phyloP scores from a whole-genome alignment of 2,329 filamentous ascomycete species.

The Pseudomassariella vexata region DNA sequence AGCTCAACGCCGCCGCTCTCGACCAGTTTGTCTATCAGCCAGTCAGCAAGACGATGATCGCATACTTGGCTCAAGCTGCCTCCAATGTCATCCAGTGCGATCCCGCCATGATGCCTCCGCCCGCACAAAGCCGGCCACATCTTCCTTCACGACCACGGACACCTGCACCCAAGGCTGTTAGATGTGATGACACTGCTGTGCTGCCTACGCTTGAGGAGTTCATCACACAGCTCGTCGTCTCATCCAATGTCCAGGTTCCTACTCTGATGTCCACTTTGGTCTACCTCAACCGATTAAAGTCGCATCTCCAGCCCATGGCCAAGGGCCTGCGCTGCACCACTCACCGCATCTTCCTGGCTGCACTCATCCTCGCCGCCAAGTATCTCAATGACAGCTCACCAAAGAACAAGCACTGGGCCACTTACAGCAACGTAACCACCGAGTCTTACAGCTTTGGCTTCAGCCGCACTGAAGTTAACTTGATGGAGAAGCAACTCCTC shows the following conservation, averaged over 20 bases:
- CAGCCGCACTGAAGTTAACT: conserved; percentile 90
- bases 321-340: conserved; percentile 96
- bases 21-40: conserved; percentile 76
- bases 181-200: conserved; percentile 40
- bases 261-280: conserved; percentile 96
- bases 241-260: conserved; percentile 93
- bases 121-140: conserved; percentile 30
- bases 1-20: conserved; percentile 68
- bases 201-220: conserved; percentile 84
- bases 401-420: conserved; percentile 99
- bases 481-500: conserved; percentile 98
- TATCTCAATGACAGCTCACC: conserved; percentile 97
- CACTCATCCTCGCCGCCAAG: conserved; percentile 84
- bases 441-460: conserved; percentile 71
- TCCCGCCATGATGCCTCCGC: conserved; percentile 46
- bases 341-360: conserved; percentile 92
- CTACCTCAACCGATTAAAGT: conserved; percentile 80
- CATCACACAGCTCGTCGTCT: conserved; percentile 84
- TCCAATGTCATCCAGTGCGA: conserved; percentile 78
- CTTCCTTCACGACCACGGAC: conserved; percentile 45
- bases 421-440: conserved; percentile 76
- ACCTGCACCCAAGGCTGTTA: conserved; percentile 37
- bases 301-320: conserved; percentile 83
- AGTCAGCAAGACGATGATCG: conserved; percentile 71
- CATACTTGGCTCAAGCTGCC: conserved; percentile 69